Evolutionary conservation across 257 asterid species (phyloP).

Genomic region (Euphrasia confusa): DNA sequence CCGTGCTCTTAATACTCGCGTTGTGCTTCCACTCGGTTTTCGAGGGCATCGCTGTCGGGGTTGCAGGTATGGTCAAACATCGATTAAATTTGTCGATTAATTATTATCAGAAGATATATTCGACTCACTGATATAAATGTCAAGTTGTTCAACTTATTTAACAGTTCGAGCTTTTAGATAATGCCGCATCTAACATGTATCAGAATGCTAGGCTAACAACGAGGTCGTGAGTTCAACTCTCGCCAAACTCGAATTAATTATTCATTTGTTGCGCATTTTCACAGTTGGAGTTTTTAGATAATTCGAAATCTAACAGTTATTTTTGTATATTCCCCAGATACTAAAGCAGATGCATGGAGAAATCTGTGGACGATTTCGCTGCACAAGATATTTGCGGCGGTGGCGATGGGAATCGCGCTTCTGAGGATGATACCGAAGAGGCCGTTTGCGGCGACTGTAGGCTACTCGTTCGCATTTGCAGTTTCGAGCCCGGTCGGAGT

Average conservation of each 20-base stretch:
- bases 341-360: not conserved
- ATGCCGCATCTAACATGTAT: too few species aligned
- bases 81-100: not conserved
- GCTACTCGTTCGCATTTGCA: constrained; percentile 8
- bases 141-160: too few species aligned
- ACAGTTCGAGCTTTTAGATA: too few species aligned
- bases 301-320: too few species aligned
- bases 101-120: too few species aligned
- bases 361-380: not conserved
- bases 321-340: not conserved
- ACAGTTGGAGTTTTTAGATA: too few species aligned
- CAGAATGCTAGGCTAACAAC: too few species aligned
- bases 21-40: constrained; percentile 11
- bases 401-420: constrained; percentile 6
- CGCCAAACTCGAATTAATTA: too few species aligned
- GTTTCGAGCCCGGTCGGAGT: constrained; percentile 2
- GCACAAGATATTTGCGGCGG: constrained; percentile 5
- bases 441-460: not conserved
- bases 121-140: too few species aligned
- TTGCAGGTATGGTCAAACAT: not conserved
- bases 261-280: too few species aligned
- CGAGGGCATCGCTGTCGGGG: constrained; percentile 11
- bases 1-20: not conserved
- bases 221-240: too few species aligned
- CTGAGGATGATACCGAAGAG: constrained; percentile 5